Percentiles rank a stretch among this genome's conserved stretches.
phyloP scores from a whole-genome alignment of 2,329 filamentous ascomycete species.

The Biscogniauxia mediterranea region DNA sequence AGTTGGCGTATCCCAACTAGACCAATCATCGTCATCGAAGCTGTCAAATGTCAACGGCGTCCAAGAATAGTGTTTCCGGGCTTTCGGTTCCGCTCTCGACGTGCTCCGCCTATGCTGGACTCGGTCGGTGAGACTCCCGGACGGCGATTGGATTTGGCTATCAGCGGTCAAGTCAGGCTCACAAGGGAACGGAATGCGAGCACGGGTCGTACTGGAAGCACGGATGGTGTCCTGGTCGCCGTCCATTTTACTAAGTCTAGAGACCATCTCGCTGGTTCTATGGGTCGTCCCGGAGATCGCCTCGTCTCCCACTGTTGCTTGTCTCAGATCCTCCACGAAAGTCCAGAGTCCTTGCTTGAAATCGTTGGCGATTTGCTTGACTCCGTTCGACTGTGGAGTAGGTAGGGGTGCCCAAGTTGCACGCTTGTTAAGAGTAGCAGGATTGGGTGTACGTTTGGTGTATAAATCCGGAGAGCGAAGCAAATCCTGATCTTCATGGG shows the following conservation, averaged over 20 bases:
- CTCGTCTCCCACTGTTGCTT: conserved; percentile 95
- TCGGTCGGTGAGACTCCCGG: conserved; percentile 28
- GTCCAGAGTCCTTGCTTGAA: conserved; percentile 88
- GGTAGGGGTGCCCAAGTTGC: conserved; percentile 58
- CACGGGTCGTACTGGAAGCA: conserved; percentile 39
- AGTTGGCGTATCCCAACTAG: conserved; percentile 60
- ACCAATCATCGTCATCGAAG: conserved; percentile 62
- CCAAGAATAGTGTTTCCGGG: conserved; percentile 58
- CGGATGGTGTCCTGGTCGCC: conserved; percentile 49
- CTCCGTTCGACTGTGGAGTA: conserved; percentile 41
- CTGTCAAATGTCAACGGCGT: conserved; percentile 56
- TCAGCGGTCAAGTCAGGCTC: conserved; percentile 35
- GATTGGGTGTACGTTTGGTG: conserved; percentile 31
- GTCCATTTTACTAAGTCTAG: conserved; percentile 23
- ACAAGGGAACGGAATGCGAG: conserved; percentile 43
- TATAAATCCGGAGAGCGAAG: conserved; percentile 34
- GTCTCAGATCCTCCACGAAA: conserved; percentile 91
- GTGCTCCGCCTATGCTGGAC: conserved; percentile 30
- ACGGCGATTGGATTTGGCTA: conserved; percentile 34
- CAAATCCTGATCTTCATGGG: conserved; percentile 48
- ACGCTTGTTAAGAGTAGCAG: conserved; percentile 48
- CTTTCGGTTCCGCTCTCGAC: conserved; percentile 38
- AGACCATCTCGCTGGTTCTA: conserved; percentile 34
- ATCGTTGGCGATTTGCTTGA: conserved; percentile 84
- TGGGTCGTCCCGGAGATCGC: conserved; percentile 60